Percentiles rank a stretch among this genome's conserved stretches.
These are phyloP conservation scores for Phytophthora brassicae DNA, from an alignment of 352 stramenopile species.

Conservation along the genomic window DNA sequence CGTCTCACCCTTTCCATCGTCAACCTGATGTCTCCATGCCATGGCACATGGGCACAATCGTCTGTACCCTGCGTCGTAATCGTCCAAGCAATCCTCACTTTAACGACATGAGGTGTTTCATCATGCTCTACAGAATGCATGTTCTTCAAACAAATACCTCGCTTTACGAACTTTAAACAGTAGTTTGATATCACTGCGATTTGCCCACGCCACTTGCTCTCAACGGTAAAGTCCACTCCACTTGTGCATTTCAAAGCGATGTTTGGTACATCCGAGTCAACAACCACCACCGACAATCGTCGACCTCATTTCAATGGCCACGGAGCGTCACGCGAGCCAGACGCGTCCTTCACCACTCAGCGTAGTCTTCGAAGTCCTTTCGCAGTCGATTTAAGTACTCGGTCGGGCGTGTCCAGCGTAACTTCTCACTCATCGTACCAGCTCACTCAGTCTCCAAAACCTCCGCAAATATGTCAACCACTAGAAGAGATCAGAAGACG, in stretches of 20 bases:
- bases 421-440: conserved; percentile 12
- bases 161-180: conserved; percentile 7
- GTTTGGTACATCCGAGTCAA: conserved; percentile 4
- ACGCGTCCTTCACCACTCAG: conserved; percentile 8
- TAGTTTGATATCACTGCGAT: background rate
- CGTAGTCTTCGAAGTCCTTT: conserved; percentile 5
- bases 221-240: background rate
- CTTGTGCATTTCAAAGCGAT: background rate
- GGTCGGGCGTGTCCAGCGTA: conserved; percentile 6
- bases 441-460: conserved; percentile 7
- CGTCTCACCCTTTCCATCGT: conserved; percentile 16
- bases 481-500: conserved; percentile 16
- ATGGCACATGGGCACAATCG: conserved; percentile 2
- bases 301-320: conserved; percentile 12
- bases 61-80: conserved; percentile 3
- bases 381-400: background rate
- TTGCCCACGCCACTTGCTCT: conserved; percentile 1
- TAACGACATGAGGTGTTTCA: background rate
- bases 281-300: conserved; percentile 7
- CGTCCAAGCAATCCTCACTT: conserved; percentile 1
- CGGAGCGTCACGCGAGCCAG: conserved; percentile 17
- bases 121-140: background rate
- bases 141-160: too few species aligned
- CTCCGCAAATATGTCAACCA: conserved; percentile 6
- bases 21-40: background rate